Evolutionary conservation across 192 early-diverging fungal species (phyloP).

Genomic region (Coemansia asiatica): DNA sequence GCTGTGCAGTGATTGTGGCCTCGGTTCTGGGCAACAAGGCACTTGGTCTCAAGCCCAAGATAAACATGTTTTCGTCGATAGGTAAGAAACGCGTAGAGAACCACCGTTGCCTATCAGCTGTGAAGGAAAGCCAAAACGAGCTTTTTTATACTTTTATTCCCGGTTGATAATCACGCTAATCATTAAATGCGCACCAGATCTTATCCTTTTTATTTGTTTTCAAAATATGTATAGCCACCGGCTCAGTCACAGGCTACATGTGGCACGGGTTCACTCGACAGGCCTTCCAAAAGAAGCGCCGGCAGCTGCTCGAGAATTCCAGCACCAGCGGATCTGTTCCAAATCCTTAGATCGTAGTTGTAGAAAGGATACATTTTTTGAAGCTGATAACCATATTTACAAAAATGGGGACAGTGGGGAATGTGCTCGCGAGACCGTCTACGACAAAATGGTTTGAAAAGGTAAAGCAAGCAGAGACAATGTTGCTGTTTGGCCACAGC

Average conservation of each 20-base stretch:
- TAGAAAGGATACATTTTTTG: background rate
- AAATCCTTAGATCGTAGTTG: constrained; percentile 8
- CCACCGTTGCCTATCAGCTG: no score
- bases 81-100: constrained; percentile 17
- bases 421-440: background rate
- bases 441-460: background rate
- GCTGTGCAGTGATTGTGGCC: constrained; percentile 42
- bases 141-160: background rate
- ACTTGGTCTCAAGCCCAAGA: constrained; percentile 30
- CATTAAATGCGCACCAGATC: no score
- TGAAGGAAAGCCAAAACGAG: background rate
- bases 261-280: constrained; percentile 53
- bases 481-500: background rate
- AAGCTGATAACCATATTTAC: background rate
- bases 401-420: constrained; percentile 1
- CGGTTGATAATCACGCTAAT: constrained; percentile 6
- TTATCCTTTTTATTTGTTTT: background rate
- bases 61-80: constrained; percentile 30
- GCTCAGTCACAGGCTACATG: constrained; percentile 52
- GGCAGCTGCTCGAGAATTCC: constrained; percentile 28
- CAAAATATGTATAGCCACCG: constrained; percentile 30
- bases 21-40: constrained; percentile 42
- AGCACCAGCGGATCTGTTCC: constrained; percentile 31
- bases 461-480: background rate
- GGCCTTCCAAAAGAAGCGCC: constrained; percentile 49